A percentile compares a stretch with the other conserved stretches of the same genome.
Evolutionary conservation across 2,329 filamentous ascomycete genomes (phyloP).

Genomic region (Colletotrichum sp.): DNA sequence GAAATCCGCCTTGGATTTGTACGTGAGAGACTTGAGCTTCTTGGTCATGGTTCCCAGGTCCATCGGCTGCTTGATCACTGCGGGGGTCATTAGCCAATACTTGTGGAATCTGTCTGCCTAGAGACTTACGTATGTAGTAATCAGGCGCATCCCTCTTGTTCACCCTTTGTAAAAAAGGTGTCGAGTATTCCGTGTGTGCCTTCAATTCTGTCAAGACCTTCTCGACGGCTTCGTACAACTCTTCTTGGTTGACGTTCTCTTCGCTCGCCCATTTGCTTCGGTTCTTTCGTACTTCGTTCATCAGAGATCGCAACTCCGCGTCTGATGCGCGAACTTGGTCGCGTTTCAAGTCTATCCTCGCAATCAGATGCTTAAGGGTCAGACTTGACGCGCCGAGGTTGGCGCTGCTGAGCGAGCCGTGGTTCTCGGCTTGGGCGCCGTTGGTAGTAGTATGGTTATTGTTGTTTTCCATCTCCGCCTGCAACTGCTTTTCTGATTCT

Average conservation of each 20-base stretch:
- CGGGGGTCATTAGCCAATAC: slow-evolving; percentile 25
- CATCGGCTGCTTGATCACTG: slow-evolving; percentile 96
- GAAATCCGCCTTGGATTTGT: slow-evolving; percentile 93
- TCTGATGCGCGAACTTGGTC: slow-evolving; percentile 91
- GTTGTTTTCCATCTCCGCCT: slow-evolving; percentile 87
- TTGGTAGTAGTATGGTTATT: slow-evolving; percentile 55
- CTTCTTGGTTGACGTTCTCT: slow-evolving; percentile 96
- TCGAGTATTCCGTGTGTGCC: slow-evolving; percentile 95
- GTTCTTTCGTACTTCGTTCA: slow-evolving; percentile 98
- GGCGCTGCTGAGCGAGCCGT: slow-evolving; percentile 89
- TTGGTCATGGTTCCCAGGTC: slow-evolving; percentile 98
- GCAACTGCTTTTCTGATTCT: slow-evolving; percentile 93
- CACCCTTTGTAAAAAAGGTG: slow-evolving; percentile 91
- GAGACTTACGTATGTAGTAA: slow-evolving; percentile 81
- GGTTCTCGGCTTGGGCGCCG: slow-evolving; percentile 64
- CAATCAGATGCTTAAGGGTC: slow-evolving; percentile 95
- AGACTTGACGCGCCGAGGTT: slow-evolving; percentile 96
- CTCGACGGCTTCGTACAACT: slow-evolving; percentile 94
- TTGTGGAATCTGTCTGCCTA: not conserved
- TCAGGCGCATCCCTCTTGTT: slow-evolving; percentile 98
- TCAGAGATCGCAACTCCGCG: slow-evolving; percentile 86
- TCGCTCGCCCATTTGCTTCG: slow-evolving; percentile 99
- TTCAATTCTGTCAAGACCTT: slow-evolving; percentile 98
- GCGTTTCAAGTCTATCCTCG: slow-evolving; percentile 91
- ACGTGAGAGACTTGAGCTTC: slow-evolving; percentile 82